Base-by-base conservation (phyloP, 2,329 filamentous ascomycete species). In the Penicillium sp. region DNA sequence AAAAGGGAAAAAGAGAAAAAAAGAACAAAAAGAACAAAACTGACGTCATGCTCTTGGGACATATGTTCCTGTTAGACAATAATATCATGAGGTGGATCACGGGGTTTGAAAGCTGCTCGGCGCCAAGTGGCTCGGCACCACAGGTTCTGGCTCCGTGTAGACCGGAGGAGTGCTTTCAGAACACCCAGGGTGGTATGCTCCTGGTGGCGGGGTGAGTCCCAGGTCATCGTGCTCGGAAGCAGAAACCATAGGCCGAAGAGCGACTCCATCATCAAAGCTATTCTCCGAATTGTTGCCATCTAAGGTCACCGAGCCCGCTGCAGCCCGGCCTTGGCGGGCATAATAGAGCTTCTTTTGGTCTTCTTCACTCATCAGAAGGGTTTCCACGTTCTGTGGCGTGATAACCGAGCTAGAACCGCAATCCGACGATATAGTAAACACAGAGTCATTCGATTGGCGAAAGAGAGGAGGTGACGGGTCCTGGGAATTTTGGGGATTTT, bases 341-440 rank as follows among this genome's bases (percentile, higher is more conserved):
- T 90, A 82, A 66, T 86, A 82, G 69, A 92, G 90, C 68, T 91
- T 89, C 61, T 82, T 83, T 36, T 85, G 83, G 68, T 93, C 90
- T 70, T 94, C 90, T 7, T 88, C 86, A 60, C 85, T 85, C 84
- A 95, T 90, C 67, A 93, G 6, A 19, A 52, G 84, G 66, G 83
- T 89, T 66, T 92, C 88, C 47, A 92, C 85, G 41, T 84, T 80
- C 13, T 84, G 82, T 0, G 89, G 88, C 68, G 87, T 76, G 65
- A 86, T 86, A 31, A 91, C 79, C 0, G 85, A 87, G 64, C 84
- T 82, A 48, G 74, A 78, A 10, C 75, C 81, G 0, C 84, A 86
- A 21, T 79, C 80, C 4, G 76, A 80, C 4, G 86, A 66, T 25
- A 40, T 55, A 16, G 51, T 89, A 52, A 82, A 71, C 49, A 84